Evolutionary conservation across 1,284 basidiomycete species (phyloP).

Genomic region (Ustilago hordei): DNA sequence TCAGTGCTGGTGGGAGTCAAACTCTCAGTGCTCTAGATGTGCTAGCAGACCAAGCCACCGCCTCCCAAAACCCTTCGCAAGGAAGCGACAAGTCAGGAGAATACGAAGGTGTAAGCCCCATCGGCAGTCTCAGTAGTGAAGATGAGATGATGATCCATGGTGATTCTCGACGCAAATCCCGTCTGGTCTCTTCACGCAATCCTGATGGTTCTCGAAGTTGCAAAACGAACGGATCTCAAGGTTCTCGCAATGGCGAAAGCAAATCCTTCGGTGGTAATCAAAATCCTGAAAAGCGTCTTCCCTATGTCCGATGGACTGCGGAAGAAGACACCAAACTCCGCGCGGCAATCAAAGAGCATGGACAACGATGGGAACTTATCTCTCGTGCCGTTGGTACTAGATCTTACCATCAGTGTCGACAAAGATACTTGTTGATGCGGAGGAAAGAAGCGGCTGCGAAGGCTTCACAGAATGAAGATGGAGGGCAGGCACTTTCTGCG

Average conservation of each 20-base stretch:
- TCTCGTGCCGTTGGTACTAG: constrained; percentile 67
- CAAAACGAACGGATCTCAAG: constrained; percentile 33
- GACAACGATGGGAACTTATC: constrained; percentile 69
- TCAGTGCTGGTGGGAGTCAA: constrained; percentile 38
- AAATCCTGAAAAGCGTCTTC: constrained; percentile 67
- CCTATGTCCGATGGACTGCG: constrained; percentile 67
- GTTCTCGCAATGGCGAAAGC: constrained; percentile 31
- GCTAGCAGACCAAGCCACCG: constrained; percentile 68
- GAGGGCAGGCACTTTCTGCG: constrained; percentile 36
- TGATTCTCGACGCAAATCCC: constrained; percentile 34
- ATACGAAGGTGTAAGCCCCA: constrained; percentile 50
- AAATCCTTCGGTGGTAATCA: constrained; percentile 58
- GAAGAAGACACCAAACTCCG: constrained; percentile 68
- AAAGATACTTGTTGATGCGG: constrained; percentile 68
- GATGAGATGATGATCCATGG: constrained; percentile 43
- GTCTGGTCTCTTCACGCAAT: constrained; percentile 21
- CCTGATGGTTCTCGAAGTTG: constrained; percentile 28
- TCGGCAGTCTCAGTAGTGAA: constrained; percentile 51
- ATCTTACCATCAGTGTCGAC: constrained; percentile 69
- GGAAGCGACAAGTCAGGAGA: constrained; percentile 56
- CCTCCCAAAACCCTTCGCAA: constrained; percentile 63
- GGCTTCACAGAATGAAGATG: constrained; percentile 31
- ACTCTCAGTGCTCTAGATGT: constrained; percentile 65
- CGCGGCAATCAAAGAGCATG: constrained; percentile 65
- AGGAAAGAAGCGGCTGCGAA: constrained; percentile 65